Evolutionary conservation across 148 eudicot species (phyloP), one percentile per base, ranked within the genome.

Genomic region (Spergularia marina): DNA sequence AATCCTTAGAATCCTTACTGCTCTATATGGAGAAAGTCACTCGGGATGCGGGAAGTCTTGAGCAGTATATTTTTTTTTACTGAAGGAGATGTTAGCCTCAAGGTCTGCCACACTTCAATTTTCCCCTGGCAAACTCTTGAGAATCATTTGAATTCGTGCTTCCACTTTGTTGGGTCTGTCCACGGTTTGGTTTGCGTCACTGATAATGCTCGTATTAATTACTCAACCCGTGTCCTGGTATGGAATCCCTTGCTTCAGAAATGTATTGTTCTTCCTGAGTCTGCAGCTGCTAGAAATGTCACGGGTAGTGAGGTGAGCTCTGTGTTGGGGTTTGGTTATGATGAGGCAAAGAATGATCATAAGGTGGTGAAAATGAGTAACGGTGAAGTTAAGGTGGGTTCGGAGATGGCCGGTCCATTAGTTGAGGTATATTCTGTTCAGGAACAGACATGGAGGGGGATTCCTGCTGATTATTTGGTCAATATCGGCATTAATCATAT

Each of bases 101-200:
- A 36, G 58, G 36, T 61, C 21, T 36, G 8, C 15, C 68, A 34
- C 59, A 57, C 59, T 53, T 77, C 36, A 52, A n/a, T 18, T 60
- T 66, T 12, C 69, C 79, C 65, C 18, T 65, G 16, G 13, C 41
- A 7, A 1, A 25, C 0, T 1, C 16, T 1, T 16, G 7, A 9
- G 49, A 44, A 44, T 44, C 1, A 44, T 44, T 44, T 44, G 49
- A 9, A 44, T 7, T 6, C 6, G 3, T 15, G 30, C 12, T 65
- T 56, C 4, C n/a, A 54, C 17, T 64, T 78, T 0, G 76, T 72
- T 12, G 81, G 76, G 6, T 65, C 81, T 12, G 23, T 67, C 34
- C 16, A 10, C 9, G 71, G 71, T 20, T 21, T 67, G 36, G 18
- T 67, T 13, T 67, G 71, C 55, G 54, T 67, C 7, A 20, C 25